Evolutionary conservation across 371 early-diverging fungal genomes (phyloP).

Genomic region (Funneliformis caledonium): DNA sequence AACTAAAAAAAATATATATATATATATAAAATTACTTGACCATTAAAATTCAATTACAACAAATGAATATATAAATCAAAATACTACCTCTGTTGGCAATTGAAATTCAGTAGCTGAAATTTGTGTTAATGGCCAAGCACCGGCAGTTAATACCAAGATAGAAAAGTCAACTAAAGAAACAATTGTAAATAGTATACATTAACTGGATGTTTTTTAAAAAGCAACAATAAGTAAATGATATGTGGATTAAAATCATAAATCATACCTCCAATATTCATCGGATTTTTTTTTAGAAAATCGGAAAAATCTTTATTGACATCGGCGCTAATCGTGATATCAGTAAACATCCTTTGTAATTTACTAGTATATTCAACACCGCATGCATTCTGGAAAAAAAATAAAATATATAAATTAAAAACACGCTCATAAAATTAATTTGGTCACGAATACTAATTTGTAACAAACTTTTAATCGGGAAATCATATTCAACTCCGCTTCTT

Average conservation of each 20-base stretch:
- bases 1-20: conserved; percentile 51
- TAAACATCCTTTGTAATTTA: conserved; percentile 90
- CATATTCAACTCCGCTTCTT: conserved; percentile 77
- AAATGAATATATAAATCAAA: not conserved
- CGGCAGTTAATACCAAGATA: conserved; percentile 81
- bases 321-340: conserved; percentile 80
- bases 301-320: conserved; percentile 74
- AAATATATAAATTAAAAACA: not conserved
- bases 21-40: not conserved
- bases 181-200: not conserved
- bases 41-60: not conserved
- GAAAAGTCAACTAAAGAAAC: conserved; percentile 69
- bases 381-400: conserved; percentile 45
- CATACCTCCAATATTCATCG: conserved; percentile 51
- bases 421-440: not conserved
- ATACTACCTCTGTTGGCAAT: conserved; percentile 69
- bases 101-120: conserved; percentile 62
- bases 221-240: not conserved
- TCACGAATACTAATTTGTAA: not conserved
- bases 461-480: conserved; percentile 68
- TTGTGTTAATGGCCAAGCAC: conserved; percentile 87
- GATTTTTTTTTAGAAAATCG: conserved; percentile 53
- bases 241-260: not conserved
- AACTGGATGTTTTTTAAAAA: not conserved
- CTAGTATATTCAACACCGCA: conserved; percentile 90